A percentile compares a stretch with the other conserved stretches of the same genome.
Conservation (phyloP, 495 filamentous ascomycete species). For the Penicillium ochrochloron region DNA sequence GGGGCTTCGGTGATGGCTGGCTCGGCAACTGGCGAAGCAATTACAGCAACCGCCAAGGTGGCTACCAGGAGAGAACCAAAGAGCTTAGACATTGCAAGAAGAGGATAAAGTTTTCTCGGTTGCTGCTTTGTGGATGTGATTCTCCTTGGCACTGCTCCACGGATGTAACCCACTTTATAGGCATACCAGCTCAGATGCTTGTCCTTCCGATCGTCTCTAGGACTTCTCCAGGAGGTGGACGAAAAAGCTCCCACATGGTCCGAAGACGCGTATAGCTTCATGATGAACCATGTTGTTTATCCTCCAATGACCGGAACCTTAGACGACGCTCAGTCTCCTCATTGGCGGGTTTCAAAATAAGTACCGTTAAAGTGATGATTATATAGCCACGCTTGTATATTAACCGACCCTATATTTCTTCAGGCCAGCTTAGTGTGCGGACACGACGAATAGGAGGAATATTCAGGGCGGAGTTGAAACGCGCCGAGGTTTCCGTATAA, state of each 20-base stretch:
- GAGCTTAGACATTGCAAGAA: slow-evolving; percentile 11
- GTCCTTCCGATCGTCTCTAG: not conserved
- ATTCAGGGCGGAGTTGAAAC: not conserved
- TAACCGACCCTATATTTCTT: not conserved
- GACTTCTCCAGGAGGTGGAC: not conserved
- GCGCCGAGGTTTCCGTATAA: not conserved
- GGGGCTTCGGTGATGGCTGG: slow-evolving; percentile 33
- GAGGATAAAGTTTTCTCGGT: not conserved
- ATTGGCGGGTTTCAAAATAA: slow-evolving; percentile 3
- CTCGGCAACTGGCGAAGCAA: slow-evolving; percentile 29
- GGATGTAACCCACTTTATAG: slow-evolving; percentile 7
- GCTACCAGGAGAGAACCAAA: slow-evolving; percentile 16
- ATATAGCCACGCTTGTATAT: not conserved
- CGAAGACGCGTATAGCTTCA: slow-evolving; percentile 1
- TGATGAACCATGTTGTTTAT: not conserved
- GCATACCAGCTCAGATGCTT: not conserved
- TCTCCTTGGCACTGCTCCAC: not conserved
- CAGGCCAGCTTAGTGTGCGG: not conserved
- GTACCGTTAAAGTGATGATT: not conserved
- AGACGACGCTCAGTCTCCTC: no score
- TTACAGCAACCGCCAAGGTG: slow-evolving; percentile 18
- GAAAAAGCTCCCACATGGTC: not conserved
- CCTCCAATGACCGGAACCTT: slow-evolving; percentile 5
- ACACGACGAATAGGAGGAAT: slow-evolving; percentile 7
- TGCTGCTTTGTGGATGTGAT: not conserved